phyloP scores from a whole-genome alignment of 106 monocot genomes.

The Allium cepa region DNA sequence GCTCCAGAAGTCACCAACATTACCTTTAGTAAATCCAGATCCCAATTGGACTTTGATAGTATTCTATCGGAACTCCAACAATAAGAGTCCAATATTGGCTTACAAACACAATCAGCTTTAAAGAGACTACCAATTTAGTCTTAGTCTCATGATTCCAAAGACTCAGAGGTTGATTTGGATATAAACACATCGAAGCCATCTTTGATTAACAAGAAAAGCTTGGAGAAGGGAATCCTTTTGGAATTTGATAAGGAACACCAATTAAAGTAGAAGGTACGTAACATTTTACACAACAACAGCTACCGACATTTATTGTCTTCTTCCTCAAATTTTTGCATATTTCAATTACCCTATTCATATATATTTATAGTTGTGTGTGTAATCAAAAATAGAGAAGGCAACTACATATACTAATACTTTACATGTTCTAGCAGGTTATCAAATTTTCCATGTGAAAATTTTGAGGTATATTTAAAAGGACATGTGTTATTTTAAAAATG shows the following conservation, averaged over 20 bases:
- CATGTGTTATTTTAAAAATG: no score
- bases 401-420: no score
- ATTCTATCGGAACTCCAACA: slow-evolving; percentile 33
- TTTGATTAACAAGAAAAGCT: not conserved
- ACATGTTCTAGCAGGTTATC: no score
- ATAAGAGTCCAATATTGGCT: slow-evolving; percentile 17
- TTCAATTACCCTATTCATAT: no score
- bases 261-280: not conserved
- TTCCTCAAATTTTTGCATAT: no score
- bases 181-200: not conserved
- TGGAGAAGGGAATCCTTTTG: not conserved
- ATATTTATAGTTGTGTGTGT: no score
- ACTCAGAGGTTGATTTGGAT: not conserved
- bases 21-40: not conserved
- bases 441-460: no score
- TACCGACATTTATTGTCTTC: no score
- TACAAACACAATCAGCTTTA: slow-evolving; percentile 10
- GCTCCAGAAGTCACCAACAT: slow-evolving; percentile 13
- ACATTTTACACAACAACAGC: no score
- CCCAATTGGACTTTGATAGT: slow-evolving; percentile 32
- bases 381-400: no score
- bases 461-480: no score
- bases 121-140: slow-evolving; percentile 1
- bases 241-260: not conserved
- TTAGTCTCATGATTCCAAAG: not conserved